phyloP scores from a whole-genome alignment of 1,139 yeast species.

The Debaryomyces subglobosus region DNA sequence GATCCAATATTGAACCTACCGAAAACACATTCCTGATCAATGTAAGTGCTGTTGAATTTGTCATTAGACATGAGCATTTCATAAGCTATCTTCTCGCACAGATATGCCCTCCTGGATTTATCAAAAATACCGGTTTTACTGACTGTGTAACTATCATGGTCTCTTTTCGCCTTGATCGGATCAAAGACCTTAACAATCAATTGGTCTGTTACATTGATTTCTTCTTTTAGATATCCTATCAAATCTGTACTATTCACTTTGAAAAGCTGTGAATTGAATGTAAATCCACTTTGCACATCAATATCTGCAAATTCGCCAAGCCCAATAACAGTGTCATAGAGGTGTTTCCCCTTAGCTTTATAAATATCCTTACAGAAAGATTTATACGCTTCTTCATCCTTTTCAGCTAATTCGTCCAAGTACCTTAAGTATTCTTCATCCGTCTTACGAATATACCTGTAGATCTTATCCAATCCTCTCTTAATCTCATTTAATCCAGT shows the following conservation, averaged over 20 bases:
- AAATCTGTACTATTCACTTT: neutral
- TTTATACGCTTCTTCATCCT: neutral
- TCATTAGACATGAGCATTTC: neutral
- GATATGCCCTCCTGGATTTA: too few relatives aligned
- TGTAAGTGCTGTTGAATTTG: slow-evolving; percentile 1
- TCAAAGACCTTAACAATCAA: slow-evolving; percentile 5
- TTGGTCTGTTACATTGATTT: neutral
- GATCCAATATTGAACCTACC: slow-evolving; percentile 4
- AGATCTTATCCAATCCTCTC: neutral
- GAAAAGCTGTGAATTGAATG: slow-evolving; percentile 5
- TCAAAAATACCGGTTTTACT: too few relatives aligned
- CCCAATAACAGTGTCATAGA: too few relatives aligned
- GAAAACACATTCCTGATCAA: neutral
- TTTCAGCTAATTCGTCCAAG: neutral
- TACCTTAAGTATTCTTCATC: neutral
- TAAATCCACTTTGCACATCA: too few relatives aligned
- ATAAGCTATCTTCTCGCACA: too few relatives aligned
- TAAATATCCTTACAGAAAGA: neutral
- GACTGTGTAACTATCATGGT: too few relatives aligned
- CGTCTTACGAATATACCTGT: neutral
- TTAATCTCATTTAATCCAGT: neutral
- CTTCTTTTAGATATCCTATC: neutral
- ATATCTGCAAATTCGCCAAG: too few relatives aligned
- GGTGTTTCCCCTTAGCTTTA: neutral
- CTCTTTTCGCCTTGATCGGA: slow-evolving; percentile 1